phyloP scores from a whole-genome alignment of 805 yeast genomes.

The Millerozyma miso region DNA sequence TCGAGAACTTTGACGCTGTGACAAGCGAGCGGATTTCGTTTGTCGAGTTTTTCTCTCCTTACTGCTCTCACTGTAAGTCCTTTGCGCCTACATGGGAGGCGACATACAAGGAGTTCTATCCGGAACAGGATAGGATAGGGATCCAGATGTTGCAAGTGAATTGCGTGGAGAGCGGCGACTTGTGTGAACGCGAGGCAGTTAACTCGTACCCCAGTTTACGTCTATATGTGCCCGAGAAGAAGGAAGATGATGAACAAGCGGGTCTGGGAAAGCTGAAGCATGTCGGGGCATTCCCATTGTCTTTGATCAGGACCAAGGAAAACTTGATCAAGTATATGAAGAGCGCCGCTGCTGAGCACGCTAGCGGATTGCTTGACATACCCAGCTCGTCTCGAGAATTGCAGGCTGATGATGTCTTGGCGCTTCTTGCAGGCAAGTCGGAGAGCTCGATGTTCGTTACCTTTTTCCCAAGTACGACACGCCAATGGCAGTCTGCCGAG shows the following conservation, averaged over 20 bases:
- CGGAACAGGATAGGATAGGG: slow-evolving; percentile 40
- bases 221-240: slow-evolving; percentile 58
- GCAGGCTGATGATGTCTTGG: slow-evolving; percentile 39
- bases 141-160: slow-evolving; percentile 72
- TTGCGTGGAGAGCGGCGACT: slow-evolving; percentile 82
- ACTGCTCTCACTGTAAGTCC: slow-evolving; percentile 75
- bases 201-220: slow-evolving; percentile 65
- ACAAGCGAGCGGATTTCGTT: slow-evolving; percentile 58
- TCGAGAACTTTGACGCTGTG: slow-evolving; percentile 46
- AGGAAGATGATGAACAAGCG: slow-evolving; percentile 19
- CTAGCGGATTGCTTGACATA: slow-evolving; percentile 32
- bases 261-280: slow-evolving; percentile 24
- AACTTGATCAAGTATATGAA: slow-evolving; percentile 50
- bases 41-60: slow-evolving; percentile 88
- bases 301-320: slow-evolving; percentile 43
- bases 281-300: slow-evolving; percentile 44
- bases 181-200: slow-evolving; percentile 68
- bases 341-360: slow-evolving; percentile 47
- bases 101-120: slow-evolving; percentile 48
- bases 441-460: slow-evolving; percentile 53
- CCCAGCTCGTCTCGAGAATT: slow-evolving; percentile 39
- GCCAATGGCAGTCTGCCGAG: slow-evolving; percentile 33
- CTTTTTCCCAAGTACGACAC: slow-evolving; percentile 58
- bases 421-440: slow-evolving; percentile 48
- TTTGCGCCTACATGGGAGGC: slow-evolving; percentile 82